Base-by-base conservation (phyloP, 2,329 filamentous ascomycete species). In the Calonectria fujianensis region DNA sequence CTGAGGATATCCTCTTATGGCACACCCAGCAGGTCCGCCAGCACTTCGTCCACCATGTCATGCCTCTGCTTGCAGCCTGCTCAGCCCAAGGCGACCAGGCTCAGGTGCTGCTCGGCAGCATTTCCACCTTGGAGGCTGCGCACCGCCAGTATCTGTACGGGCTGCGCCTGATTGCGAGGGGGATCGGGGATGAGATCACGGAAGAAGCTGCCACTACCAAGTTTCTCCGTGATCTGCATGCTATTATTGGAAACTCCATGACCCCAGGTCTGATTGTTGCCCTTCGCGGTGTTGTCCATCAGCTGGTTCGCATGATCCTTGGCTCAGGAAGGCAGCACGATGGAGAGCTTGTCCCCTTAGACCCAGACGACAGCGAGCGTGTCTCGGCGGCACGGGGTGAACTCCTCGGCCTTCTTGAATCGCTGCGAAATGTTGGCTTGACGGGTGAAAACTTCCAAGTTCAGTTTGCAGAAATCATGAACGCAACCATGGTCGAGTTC, bases 401-500 rank as follows among this genome's bases (percentile, higher is more conserved):
- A 65, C 84, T 94, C 61, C 83, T 91, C 37, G 82, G 87, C 51
- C 84, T 95, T 24, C 85, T 94, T 2, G 88, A 90, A 64, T 89
- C 91, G 11, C 85, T 96, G 20, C 86, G 90, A 77, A 88, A 90
- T 61, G 91, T 95, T 29, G 94, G 94, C 0, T 85, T 96, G 24
- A 92, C 92, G 1, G 93, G 93, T 32, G 92, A 94, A 79, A 88
- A 87, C 64, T 94, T 94, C 67, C 93, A 95, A 80, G 89, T 93
- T 37, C 87, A 94, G 45, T 93, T 95, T 80, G 94, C 93, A 20
- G 92, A 94, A 82, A 89, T 94, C 32, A 93, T 95, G 88, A 90
- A 95, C 81, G 85, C 86, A 45, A 88, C 93, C 73, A 92, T 96
- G 87, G 88, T 89, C 54, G 86, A 89, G 16, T 94, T 93, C 78